These are phyloP conservation scores for Venustampulla echinocandica DNA, from an alignment of 495 filamentous ascomycete species.

Conservation along the genomic window DNA sequence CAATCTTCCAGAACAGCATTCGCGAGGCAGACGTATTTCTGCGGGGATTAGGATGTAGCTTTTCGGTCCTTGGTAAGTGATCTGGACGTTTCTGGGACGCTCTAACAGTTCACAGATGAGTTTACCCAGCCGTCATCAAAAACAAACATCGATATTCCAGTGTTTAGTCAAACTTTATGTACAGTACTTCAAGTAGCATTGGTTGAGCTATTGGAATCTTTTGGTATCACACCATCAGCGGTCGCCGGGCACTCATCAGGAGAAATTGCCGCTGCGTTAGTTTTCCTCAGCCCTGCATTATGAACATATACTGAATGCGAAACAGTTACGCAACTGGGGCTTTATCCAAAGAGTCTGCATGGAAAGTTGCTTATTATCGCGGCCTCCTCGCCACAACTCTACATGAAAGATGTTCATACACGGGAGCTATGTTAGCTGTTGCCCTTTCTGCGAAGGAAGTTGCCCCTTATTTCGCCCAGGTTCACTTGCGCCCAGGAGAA, in stretches of 20 bases:
- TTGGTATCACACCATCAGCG: slow-evolving; percentile 42
- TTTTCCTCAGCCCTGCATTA: too few species aligned
- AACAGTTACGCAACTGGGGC: slow-evolving; percentile 36
- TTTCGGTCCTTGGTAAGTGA: slow-evolving; percentile 27
- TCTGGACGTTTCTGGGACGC: slow-evolving; percentile 20
- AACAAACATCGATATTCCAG: slow-evolving; percentile 30
- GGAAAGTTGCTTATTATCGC: slow-evolving; percentile 42
- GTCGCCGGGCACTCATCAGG: slow-evolving; percentile 58
- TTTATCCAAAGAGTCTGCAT: slow-evolving; percentile 42
- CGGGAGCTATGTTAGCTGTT: slow-evolving; percentile 43
- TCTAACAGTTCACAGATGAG: slow-evolving; percentile 32
- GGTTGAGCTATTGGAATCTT: slow-evolving; percentile 42
- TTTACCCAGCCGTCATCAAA: slow-evolving; percentile 23
- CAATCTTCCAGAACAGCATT: slow-evolving; percentile 29
- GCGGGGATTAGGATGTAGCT: slow-evolving; percentile 23
- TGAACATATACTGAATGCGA: too few species aligned
- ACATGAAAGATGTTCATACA: slow-evolving; percentile 2
- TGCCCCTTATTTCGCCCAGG: slow-evolving; percentile 24
- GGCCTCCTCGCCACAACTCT: slow-evolving; percentile 6
- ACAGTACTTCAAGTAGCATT: slow-evolving; percentile 46
- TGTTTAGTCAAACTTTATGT: slow-evolving; percentile 43
- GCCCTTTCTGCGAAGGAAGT: slow-evolving; percentile 36
- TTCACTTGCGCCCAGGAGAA: not conserved
- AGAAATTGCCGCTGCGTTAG: slow-evolving; percentile 51
- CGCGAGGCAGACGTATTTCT: slow-evolving; percentile 31